Conservation (phyloP, 2,329 filamentous ascomycete species). For the Fusarium coffeatum region DNA sequence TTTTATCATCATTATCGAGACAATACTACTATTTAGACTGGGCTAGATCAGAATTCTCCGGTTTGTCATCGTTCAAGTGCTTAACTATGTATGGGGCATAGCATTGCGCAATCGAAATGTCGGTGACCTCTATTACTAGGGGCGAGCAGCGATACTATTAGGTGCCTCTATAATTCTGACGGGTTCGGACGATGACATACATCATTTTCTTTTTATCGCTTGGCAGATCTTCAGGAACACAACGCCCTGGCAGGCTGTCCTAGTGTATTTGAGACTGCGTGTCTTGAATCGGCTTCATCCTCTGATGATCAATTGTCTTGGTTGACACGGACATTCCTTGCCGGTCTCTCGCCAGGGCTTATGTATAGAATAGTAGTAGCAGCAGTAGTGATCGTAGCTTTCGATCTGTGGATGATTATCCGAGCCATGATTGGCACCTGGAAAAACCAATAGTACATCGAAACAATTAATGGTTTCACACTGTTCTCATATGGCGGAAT, state of each 20-base stretch:
- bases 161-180: neutral
- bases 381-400: too few species aligned
- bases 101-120: constrained; percentile 2
- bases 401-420: neutral
- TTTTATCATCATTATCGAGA: constrained; percentile 23
- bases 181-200: neutral
- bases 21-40: constrained; percentile 23
- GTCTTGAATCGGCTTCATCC: neutral
- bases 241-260: neutral
- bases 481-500: neutral
- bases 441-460: neutral
- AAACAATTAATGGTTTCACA: neutral
- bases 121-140: neutral
- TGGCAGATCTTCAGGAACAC: constrained; percentile 3
- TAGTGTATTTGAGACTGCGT: neutral
- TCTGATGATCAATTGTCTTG: neutral
- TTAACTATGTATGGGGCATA: neutral
- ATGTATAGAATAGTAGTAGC: neutral
- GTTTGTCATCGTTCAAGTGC: neutral
- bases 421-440: too few species aligned
- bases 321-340: neutral
- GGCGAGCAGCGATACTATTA: neutral
- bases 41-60: constrained; percentile 19
- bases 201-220: neutral
- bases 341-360: neutral